Evolutionary conservation across 306 rosid genomes (phyloP).

Genomic region (Prunus padus): DNA sequence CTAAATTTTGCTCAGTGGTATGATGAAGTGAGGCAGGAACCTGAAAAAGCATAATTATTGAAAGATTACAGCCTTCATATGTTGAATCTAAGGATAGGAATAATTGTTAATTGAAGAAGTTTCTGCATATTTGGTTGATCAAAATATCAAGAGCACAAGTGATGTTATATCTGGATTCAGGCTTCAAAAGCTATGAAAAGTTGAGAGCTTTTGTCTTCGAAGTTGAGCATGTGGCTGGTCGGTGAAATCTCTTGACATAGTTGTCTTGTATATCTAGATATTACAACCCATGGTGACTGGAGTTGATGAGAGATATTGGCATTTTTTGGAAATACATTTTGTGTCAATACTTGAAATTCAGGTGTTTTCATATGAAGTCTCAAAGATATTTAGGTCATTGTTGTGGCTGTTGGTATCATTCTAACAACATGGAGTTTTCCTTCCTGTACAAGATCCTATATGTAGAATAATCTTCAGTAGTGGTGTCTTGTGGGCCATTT

Average conservation of each 20-base stretch:
- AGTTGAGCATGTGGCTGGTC: not conserved
- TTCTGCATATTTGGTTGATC: slow-evolving; percentile 11
- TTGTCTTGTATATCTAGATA: not conserved
- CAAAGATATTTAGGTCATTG: not conserved
- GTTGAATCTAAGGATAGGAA: slow-evolving; percentile 2
- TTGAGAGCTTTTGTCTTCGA: not conserved
- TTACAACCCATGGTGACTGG: not conserved
- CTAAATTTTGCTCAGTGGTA: slow-evolving; percentile 1
- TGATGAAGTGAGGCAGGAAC: slow-evolving; percentile 5
- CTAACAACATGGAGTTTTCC: not conserved
- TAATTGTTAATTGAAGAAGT: slow-evolving; percentile 3
- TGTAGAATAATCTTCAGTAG: not conserved
- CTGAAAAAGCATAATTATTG: slow-evolving; percentile 3
- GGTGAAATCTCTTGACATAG: not conserved
- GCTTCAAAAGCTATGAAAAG: not conserved
- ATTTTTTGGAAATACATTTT: not conserved
- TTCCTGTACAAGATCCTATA: not conserved
- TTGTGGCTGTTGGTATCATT: not conserved
- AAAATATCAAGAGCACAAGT: slow-evolving; percentile 1
- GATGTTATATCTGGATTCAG: not conserved
- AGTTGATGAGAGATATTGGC: not conserved
- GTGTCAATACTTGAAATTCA: not conserved
- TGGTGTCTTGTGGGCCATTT: not conserved
- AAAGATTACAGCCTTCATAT: slow-evolving; percentile 4
- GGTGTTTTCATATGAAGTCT: not conserved